phyloP scores from a whole-genome alignment of 495 filamentous ascomycete species.

The Neurospora sp. region DNA sequence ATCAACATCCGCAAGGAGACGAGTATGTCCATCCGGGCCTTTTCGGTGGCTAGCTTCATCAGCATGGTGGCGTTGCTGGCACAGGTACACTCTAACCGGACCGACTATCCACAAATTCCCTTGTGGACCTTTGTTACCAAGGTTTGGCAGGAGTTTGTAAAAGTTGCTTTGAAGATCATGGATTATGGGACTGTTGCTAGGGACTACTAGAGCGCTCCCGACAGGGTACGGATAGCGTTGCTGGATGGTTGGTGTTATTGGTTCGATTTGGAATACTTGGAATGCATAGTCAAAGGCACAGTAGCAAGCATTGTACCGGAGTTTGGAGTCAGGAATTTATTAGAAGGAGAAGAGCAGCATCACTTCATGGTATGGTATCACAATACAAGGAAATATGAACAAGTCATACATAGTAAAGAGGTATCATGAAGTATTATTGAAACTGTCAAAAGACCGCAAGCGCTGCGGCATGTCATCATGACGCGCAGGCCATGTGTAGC shows the following conservation, averaged over 20 bases:
- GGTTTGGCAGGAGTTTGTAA: slow-evolving; percentile 26
- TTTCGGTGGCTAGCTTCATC: slow-evolving; percentile 65
- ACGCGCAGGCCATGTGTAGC: slow-evolving; percentile 15
- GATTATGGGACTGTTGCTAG: slow-evolving; percentile 20
- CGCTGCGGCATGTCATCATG: slow-evolving; percentile 13
- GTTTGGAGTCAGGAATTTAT: slow-evolving; percentile 1
- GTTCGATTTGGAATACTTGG: background rate
- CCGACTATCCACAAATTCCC: slow-evolving; percentile 54
- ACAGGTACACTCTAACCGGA: slow-evolving; percentile 56
- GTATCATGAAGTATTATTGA: slow-evolving; percentile 1
- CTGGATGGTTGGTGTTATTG: background rate
- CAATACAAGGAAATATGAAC: too few relatives aligned
- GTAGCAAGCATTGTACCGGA: background rate
- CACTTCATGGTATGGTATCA: background rate
- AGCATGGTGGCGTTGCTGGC: slow-evolving; percentile 61
- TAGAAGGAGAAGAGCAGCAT: background rate
- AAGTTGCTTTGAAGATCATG: slow-evolving; percentile 15
- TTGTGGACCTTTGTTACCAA: slow-evolving; percentile 44
- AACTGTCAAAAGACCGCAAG: slow-evolving; percentile 15
- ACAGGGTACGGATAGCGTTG: background rate
- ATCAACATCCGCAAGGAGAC: slow-evolving; percentile 76
- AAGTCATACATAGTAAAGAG: background rate
- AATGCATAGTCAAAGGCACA: background rate
- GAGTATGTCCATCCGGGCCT: slow-evolving; percentile 62
- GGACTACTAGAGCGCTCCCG: slow-evolving; percentile 7